Evolutionary conservation across 345 rosid species (phyloP).

Genomic region (Aegle marmelos): DNA sequence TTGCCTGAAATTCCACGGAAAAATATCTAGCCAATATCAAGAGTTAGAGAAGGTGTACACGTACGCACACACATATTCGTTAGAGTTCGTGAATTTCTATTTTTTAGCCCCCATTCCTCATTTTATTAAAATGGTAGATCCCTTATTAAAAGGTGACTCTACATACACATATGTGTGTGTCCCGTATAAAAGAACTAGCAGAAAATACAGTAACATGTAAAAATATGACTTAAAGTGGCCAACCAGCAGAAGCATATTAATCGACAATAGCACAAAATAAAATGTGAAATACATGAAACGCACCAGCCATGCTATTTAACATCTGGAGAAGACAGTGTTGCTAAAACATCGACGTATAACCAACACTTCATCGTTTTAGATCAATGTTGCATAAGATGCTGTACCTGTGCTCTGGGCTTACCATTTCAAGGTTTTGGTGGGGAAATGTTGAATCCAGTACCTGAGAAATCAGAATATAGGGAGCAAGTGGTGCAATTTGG

Average conservation of each 20-base stretch:
- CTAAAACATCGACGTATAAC: conserved; percentile 88
- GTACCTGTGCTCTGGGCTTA: conserved; percentile 86
- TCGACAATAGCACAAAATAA: conserved; percentile 1
- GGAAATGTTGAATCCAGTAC: conserved; percentile 96
- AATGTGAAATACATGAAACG: conserved; percentile 20
- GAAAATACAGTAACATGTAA: neutral
- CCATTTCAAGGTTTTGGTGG: conserved; percentile 85
- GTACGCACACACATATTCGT: no score
- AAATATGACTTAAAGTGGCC: neutral
- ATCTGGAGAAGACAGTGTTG: conserved; percentile 98
- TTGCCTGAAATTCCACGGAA: neutral
- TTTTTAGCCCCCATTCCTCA: no score
- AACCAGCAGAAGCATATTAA: neutral
- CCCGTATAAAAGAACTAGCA: neutral
- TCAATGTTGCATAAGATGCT: conserved; percentile 96
- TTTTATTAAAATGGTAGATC: no score
- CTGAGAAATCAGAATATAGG: conserved; percentile 38
- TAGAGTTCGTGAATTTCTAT: no score
- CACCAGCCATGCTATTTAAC: conserved; percentile 96
- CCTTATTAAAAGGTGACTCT: no score
- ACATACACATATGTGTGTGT: no score
- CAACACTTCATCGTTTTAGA: conserved; percentile 96
- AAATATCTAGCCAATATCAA: no score
- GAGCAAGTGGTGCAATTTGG: neutral
- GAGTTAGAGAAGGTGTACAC: no score